phyloP scores from a whole-genome alignment of 192 early-diverging fungal species.

The Linnemannia zychae region DNA sequence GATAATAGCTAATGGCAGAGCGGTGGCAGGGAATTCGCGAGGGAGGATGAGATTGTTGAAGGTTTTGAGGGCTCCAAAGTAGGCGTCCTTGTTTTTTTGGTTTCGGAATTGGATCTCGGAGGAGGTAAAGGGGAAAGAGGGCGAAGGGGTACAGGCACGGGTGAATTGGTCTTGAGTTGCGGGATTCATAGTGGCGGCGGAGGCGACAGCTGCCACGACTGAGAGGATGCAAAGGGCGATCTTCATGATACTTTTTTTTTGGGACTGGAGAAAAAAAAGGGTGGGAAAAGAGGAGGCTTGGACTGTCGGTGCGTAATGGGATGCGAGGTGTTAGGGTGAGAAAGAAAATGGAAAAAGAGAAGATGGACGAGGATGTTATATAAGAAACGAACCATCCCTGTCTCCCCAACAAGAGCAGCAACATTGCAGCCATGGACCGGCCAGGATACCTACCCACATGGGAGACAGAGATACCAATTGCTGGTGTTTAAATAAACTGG shows the following conservation, averaged over 20 bases:
- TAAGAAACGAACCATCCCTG: background rate
- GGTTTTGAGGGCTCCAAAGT: conserved; percentile 51
- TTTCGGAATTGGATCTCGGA: conserved; percentile 47
- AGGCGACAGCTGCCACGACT: conserved; percentile 36
- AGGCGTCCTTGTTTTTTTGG: conserved; percentile 31
- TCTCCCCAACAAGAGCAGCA: background rate
- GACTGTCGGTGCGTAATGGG: too few species aligned
- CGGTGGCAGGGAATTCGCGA: conserved; percentile 36
- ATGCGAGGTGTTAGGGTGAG: background rate
- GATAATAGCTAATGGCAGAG: conserved; percentile 39
- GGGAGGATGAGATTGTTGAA: conserved; percentile 56
- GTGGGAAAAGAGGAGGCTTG: background rate
- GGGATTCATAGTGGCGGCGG: conserved; percentile 21
- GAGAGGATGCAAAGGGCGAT: conserved; percentile 47
- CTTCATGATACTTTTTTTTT: conserved; percentile 27
- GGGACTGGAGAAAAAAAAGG: background rate
- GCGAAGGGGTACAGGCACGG: conserved; percentile 12
- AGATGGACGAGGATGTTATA: background rate
- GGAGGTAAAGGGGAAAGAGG: conserved; percentile 18
- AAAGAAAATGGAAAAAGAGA: background rate
- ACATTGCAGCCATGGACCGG: background rate
- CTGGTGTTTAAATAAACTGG: background rate
- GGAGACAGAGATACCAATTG: background rate
- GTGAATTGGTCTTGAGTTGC: conserved; percentile 20
- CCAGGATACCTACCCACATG: too few species aligned